Evolutionary conservation across 768 basidiomycete species (phyloP).

Genomic region (Cytidiella melzeri): DNA sequence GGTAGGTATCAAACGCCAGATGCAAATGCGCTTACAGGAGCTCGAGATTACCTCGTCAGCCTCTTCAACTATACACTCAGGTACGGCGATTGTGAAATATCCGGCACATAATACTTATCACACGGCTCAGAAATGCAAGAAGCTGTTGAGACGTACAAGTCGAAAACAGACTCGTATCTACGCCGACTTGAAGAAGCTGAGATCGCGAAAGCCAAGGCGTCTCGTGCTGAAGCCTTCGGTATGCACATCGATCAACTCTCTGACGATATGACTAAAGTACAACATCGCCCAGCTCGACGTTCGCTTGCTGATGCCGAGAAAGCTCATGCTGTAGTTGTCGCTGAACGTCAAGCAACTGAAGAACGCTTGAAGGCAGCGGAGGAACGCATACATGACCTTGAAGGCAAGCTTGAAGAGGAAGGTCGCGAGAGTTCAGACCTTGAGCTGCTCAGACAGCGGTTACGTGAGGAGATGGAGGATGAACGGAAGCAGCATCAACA

Average conservation of each 20-base stretch:
- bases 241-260: background rate
- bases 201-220: conserved; percentile 57
- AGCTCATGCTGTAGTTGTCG: conserved; percentile 40
- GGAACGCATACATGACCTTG: conserved; percentile 49
- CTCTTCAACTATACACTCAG: conserved; percentile 53
- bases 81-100: conserved; percentile 26
- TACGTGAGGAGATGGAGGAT: conserved; percentile 74
- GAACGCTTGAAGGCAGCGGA: conserved; percentile 45
- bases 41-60: conserved; percentile 54
- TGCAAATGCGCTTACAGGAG: conserved; percentile 57
- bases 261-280: background rate
- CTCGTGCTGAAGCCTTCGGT: conserved; percentile 62
- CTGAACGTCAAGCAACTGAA: conserved; percentile 48
- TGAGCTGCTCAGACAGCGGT: conserved; percentile 54
- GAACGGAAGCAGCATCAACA: conserved; percentile 75
- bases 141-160: conserved; percentile 58
- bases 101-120: background rate
- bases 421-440: conserved; percentile 63
- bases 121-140: conserved; percentile 51
- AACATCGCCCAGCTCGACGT: conserved; percentile 42
- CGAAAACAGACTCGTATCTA: conserved; percentile 53
- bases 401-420: conserved; percentile 59
- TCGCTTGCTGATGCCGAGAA: conserved; percentile 59
- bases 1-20: conserved; percentile 52
- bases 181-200: conserved; percentile 62